Evolutionary conservation across 2,329 filamentous ascomycete species (phyloP).

Genomic region (Tolypocladium album): DNA sequence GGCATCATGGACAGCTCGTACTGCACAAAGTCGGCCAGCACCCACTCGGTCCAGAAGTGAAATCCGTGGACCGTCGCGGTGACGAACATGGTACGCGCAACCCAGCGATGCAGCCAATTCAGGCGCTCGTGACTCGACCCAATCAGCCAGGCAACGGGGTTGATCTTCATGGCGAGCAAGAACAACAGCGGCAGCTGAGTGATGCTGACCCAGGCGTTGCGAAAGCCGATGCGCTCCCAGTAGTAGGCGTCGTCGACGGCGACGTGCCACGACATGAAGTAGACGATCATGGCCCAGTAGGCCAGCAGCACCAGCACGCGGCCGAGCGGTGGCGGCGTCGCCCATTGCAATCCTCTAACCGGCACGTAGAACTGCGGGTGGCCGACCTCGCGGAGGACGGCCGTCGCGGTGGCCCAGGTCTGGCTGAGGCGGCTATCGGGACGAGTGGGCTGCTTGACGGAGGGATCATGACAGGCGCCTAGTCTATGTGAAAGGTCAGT

Average conservation of each 20-base stretch:
- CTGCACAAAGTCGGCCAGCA: constrained; percentile 45
- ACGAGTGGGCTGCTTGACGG: constrained; percentile 38
- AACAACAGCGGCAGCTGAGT: constrained; percentile 56
- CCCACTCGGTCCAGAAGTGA: constrained; percentile 58
- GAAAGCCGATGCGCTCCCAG: constrained; percentile 56
- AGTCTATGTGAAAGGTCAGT: constrained; percentile 25
- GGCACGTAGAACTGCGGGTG: constrained; percentile 44
- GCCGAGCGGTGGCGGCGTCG: constrained; percentile 48
- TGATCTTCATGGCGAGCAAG: constrained; percentile 49
- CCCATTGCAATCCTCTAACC: constrained; percentile 36
- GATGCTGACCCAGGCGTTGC: constrained; percentile 56
- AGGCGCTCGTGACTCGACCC: constrained; percentile 58
- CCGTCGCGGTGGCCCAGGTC: constrained; percentile 47
- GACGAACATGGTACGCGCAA: constrained; percentile 56
- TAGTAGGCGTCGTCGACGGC: constrained; percentile 42
- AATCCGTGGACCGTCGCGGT: constrained; percentile 60
- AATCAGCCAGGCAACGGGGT: constrained; percentile 46
- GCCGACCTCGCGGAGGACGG: constrained; percentile 42
- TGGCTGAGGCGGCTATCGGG: constrained; percentile 35
- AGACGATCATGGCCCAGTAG: constrained; percentile 50
- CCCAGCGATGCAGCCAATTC: constrained; percentile 67
- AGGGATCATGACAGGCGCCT: constrained; percentile 29
- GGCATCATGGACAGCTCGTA: constrained; percentile 50
- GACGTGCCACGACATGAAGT: constrained; percentile 42
- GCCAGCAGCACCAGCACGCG: constrained; percentile 39